Evolutionary conservation across 495 filamentous ascomycete genomes (phyloP).

Genomic region (Penicillium lagena): DNA sequence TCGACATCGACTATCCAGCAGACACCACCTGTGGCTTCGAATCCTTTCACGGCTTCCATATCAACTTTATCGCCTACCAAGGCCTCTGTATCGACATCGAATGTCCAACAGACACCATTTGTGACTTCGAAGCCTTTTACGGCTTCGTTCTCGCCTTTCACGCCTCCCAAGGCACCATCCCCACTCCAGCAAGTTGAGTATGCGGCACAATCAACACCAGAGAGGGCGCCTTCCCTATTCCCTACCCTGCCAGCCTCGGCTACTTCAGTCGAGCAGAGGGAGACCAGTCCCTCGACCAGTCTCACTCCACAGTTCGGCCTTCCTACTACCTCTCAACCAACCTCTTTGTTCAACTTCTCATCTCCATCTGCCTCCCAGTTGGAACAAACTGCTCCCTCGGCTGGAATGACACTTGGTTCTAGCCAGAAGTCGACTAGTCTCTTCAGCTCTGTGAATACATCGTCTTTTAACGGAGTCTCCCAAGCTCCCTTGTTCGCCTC

Average conservation of each 20-base stretch:
- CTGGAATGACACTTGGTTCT: background rate
- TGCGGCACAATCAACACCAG: too few species aligned
- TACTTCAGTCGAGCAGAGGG: background rate
- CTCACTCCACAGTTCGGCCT: conserved; percentile 4
- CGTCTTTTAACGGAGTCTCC: background rate
- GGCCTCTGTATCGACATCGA: background rate
- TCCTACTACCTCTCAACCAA: background rate
- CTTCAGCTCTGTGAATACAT: conserved; percentile 5
- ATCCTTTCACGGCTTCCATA: background rate
- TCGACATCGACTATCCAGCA: too few species aligned
- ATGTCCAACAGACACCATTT: too few species aligned
- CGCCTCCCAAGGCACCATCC: background rate
- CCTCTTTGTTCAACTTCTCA: background rate
- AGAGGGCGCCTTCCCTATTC: background rate
- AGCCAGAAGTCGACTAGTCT: conserved; percentile 11
- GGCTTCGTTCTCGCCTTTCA: background rate
- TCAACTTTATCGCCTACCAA: background rate
- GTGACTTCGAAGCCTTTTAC: too few species aligned
- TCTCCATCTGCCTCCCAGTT: background rate
- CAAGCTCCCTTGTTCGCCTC: conserved; percentile 5
- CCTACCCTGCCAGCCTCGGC: background rate
- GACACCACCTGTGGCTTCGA: background rate
- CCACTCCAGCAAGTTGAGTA: too few species aligned
- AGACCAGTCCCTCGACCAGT: background rate
- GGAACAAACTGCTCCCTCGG: background rate